Evolutionary conservation across 345 rosid species (phyloP), one percentile per base, ranked within the genome.

Genomic region (Gossypium turneri): DNA sequence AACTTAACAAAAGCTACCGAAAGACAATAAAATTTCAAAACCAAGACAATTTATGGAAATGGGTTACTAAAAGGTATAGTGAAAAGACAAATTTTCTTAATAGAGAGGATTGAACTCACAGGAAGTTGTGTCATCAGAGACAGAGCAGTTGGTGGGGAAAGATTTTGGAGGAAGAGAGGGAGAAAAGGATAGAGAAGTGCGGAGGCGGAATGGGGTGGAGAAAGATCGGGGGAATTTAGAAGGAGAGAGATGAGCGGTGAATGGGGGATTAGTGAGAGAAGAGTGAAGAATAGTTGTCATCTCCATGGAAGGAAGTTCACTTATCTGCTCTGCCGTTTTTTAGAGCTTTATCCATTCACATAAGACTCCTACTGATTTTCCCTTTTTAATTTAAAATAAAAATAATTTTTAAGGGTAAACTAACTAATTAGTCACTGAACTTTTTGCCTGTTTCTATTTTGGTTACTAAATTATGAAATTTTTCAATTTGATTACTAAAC

Each of bases 71-170:
- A 55, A 72, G 9, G 3, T 41, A 13, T 12, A 22, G 10, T 34
- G 13, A 47, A 48, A 13, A 13, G 11, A 48, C 19, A 2, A 25
- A 0, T 1, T 8, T 34, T 62, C 1, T 34, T 3, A 17, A 53
- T 9, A 44, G 17, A 19, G 67, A 11, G 44, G 68, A 73, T 17
- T 11, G 48, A 73, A 73, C 70, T 73, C 59, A 73, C 76, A 9
- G 60, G 70, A 62, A 64, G 76, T 34, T 16, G 12, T 11, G 17
- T 73, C 76, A 27, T 73, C 70, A 16, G 76, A 63, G 76, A 61
- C 15, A 62, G 69, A 73, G 70, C 69, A 48, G 16, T 25, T 73
- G 11, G 50, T 38, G 57, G 76, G 51, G 59, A 73, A 5, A 27
- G 76, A 29, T 7, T 17, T 73, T 29, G 15, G 76, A 47, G 43